These are phyloP conservation scores for Zymoseptoria ardabiliae DNA, from an alignment of 2,329 filamentous ascomycete genomes.

Conservation along the genomic window DNA sequence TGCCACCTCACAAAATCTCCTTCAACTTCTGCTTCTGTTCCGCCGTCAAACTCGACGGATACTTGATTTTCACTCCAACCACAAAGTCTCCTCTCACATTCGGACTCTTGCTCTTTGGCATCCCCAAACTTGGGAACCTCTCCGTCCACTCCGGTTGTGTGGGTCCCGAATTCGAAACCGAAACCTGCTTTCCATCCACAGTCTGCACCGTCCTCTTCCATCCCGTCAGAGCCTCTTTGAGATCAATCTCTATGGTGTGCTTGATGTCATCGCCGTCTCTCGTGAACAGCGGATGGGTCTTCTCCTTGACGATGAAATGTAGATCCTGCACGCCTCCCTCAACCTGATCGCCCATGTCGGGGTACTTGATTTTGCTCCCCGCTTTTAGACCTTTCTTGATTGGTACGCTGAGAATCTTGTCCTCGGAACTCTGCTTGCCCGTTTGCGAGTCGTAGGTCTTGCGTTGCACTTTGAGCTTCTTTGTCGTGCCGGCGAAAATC, in stretches of 20 bases:
- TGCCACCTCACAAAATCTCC: constrained; percentile 59
- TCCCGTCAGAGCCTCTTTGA: constrained; percentile 91
- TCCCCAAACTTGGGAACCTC: constrained; percentile 75
- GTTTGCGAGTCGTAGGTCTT: constrained; percentile 79
- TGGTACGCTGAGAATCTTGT: constrained; percentile 86
- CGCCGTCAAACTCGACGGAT: constrained; percentile 68
- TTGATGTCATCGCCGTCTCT: constrained; percentile 85
- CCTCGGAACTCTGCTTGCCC: constrained; percentile 77
- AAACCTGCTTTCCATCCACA: constrained; percentile 83
- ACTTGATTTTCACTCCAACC: constrained; percentile 86
- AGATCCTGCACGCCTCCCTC: constrained; percentile 93
- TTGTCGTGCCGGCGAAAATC: constrained; percentile 75
- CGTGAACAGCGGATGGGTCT: constrained; percentile 75
- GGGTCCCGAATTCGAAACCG: constrained; percentile 70
- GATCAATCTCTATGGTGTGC: constrained; percentile 68
- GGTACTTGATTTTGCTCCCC: constrained; percentile 97
- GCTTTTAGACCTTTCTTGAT: constrained; percentile 96
- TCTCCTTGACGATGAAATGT: constrained; percentile 93
- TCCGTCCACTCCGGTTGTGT: constrained; percentile 80
- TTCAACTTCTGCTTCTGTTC: constrained; percentile 74
- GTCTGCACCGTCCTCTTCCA: constrained; percentile 89
- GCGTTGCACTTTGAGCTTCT: constrained; percentile 97
- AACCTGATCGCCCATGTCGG: constrained; percentile 93
- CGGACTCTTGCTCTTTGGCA: constrained; percentile 90
- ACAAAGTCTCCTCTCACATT: constrained; percentile 78